Base-by-base conservation (phyloP, 2,329 filamentous ascomycete species). In the Colletotrichum sp. region DNA sequence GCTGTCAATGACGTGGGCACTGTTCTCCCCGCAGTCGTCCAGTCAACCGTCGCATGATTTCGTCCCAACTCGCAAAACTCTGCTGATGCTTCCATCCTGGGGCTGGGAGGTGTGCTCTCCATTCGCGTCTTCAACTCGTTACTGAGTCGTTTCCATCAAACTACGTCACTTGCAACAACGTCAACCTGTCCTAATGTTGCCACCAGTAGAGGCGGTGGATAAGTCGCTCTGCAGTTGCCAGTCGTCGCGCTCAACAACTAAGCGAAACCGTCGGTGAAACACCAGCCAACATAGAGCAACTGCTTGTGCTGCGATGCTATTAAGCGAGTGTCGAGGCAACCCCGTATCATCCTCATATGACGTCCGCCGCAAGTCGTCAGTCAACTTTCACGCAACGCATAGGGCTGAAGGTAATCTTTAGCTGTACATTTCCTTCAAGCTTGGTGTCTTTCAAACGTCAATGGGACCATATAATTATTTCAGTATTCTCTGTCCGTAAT, bases 51-150 rank as follows among this genome's bases (percentile, higher is more conserved):
- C 48, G 64, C 70, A 73, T 73, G 22, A 39, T 68, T 72, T 72
- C 74, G 25, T 76, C 74, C 74, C 65, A 74, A 48, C 59, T 76
- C 48, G 12, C 36, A 71, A 68, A 69, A 76, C 64, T 74, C 64
- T 75, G 19, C 9, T 34, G 25, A 19, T 28, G 22, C 63, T 52
- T 16, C 39, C 22, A 44, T 64, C 32, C 61, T 25, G 13, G 61
- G 15, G 3, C 15, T 63, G 30, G 5, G 28, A 34, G 28, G 59
- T n/a, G n/a, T 63, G 30, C 19, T 63, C 34, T 63, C n/a, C 32
- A 22, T 34, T 61, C 16, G 25, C 25, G 34, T 19, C 61, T 16
- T 36, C 25, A n/a, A 7, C 55, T 44, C 13, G 32, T 57, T 8
- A 6, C 64, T 52, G 64, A 27, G 19, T 55, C n/a, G 22, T 27